Evolutionary conservation across 345 rosid genomes (phyloP).

Genomic region (Gossypium arboreum): DNA sequence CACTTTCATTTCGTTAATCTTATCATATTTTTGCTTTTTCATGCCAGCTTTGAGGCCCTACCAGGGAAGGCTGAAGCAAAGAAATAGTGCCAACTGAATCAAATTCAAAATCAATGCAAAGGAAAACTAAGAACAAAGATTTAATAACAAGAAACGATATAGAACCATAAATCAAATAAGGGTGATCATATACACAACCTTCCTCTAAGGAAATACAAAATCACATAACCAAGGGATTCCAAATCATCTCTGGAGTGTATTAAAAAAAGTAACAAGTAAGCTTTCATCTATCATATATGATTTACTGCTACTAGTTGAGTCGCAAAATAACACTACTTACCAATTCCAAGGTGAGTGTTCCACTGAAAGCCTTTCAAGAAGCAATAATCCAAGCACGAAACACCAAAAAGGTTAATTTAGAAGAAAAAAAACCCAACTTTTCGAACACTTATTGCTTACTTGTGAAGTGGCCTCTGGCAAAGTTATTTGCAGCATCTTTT

Average conservation of each 20-base stretch:
- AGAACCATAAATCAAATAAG: background rate
- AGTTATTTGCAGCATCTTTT: too few species aligned
- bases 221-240: conserved; percentile 85
- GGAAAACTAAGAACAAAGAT: background rate
- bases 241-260: conserved; percentile 61
- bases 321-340: conserved; percentile 31
- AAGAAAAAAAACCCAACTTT: too few species aligned
- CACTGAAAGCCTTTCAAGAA: conserved; percentile 1
- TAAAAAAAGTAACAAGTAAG: background rate
- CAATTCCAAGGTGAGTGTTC: background rate
- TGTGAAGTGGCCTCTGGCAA: too few species aligned
- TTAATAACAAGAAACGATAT: conserved; percentile 8
- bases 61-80: conserved; percentile 70
- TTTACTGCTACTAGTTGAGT: background rate
- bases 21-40: conserved; percentile 82
- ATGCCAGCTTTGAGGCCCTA: conserved; percentile 85
- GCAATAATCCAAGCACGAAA: background rate
- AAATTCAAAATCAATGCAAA: conserved; percentile 20
- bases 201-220: conserved; percentile 81
- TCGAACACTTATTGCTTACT: too few species aligned
- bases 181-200: conserved; percentile 38
- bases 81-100: conserved; percentile 12
- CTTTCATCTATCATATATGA: background rate
- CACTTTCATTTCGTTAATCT: conserved; percentile 66
- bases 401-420: background rate